Evolutionary conservation across 768 basidiomycete genomes (phyloP), one percentile per base, ranked within the genome.

Genomic region (Fistulinella prunicolor): DNA sequence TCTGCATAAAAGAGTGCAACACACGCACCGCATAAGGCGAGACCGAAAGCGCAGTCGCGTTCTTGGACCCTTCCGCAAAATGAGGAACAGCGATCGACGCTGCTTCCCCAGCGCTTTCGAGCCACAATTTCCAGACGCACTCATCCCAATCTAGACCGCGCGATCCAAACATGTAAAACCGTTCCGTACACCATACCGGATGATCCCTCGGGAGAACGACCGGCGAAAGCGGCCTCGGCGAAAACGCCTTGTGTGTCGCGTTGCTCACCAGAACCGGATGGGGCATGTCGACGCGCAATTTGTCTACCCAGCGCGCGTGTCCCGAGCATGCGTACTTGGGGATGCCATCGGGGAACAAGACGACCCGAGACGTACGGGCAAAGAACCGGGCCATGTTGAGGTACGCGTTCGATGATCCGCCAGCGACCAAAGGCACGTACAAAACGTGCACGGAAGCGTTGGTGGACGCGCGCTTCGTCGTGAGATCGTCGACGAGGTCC

Each of bases 321-420:
- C 47, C 59, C 38, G 46, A 62, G 42, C 19, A 58, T 19, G 42
- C 29, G 1, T 46, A 26, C 10, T 40, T 42, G 53, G 44, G 70
- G 65, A 43, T 73, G 48, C 58, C 71, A 60, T 66, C 74, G 24
- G 84, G 83, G 49, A 82, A 77, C 42, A 86, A 60, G 40, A 81
- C 62, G 16, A 79, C 72, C 34, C 60, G 61, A 1, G 69, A 58
- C 9, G 81, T 80, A 9, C 54, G 68, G 8, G 83, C 72, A 58
- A 83, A 78, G 41, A 83, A 64, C n/a, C 82, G 71, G 2, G 83
- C 84, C 26, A 86, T 60, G 59, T 86, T 86, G 20, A 86, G 69
- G 55, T 78, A 81, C 16, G 69, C 58, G 51, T 84, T 85, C 13
- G 78, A 73, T 58, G 69, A 69, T 10, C 48, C 61, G 10, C 75